Evolutionary conservation across 164 flowering plant species (phyloP).

Genomic region (Dillenia suffruticosa): DNA sequence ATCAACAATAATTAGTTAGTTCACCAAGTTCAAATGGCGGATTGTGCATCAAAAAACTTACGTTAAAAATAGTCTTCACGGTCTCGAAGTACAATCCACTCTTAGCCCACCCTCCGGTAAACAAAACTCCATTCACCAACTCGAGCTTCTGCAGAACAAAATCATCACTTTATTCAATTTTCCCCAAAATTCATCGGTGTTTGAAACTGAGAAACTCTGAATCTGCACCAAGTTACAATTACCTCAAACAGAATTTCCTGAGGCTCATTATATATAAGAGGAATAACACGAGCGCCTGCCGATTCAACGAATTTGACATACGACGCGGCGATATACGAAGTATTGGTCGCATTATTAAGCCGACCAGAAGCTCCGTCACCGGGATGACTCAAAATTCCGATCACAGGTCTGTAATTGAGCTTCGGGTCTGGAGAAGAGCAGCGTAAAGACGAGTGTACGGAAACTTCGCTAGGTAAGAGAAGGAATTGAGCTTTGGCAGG

Average conservation of each 20-base stretch:
- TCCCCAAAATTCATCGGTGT: too few relatives aligned
- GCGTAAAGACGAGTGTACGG: conserved; percentile 6
- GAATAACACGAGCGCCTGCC: conserved; percentile 95
- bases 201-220: too few relatives aligned
- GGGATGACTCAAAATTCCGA: conserved; percentile 91
- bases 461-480: conserved; percentile 30
- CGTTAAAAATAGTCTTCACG: conserved; percentile 66
- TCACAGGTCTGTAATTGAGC: conserved; percentile 74
- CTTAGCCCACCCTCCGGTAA: conserved; percentile 97
- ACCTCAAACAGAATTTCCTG: conserved; percentile 53
- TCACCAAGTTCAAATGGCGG: too few relatives aligned
- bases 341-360: conserved; percentile 50
- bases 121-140: conserved; percentile 88
- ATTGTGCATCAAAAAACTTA: conserved; percentile 7
- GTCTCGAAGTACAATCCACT: conserved; percentile 65
- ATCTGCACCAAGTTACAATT: background rate
- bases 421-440: conserved; percentile 50
- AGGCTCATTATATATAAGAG: conserved; percentile 86
- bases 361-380: conserved; percentile 97
- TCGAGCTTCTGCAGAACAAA: conserved; percentile 69
- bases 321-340: conserved; percentile 94
- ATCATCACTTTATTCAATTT: too few relatives aligned
- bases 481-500: conserved; percentile 35
- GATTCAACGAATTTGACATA: conserved; percentile 93
- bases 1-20: too few relatives aligned